Evolutionary conservation across 2,329 filamentous ascomycete genomes (phyloP).

Genomic region (Aureobasidium mangrovei): DNA sequence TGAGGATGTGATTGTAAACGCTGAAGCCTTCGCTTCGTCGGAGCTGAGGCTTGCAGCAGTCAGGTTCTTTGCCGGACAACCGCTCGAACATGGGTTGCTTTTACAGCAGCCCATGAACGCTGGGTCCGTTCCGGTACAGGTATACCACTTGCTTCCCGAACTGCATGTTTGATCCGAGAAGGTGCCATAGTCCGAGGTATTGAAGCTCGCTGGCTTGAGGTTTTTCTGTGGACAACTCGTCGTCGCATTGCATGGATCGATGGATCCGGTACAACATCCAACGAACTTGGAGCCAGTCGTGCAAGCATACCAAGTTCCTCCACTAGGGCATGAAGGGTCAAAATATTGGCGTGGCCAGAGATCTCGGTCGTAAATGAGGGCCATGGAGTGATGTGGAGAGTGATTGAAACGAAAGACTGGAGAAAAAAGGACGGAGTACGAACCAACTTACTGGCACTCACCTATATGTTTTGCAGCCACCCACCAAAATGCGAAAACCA

Average conservation of each 20-base stretch:
- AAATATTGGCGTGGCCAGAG: conserved; percentile 5
- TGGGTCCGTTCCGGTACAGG: conserved; percentile 7
- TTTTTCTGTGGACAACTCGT: conserved; percentile 5
- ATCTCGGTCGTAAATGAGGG: conserved; percentile 1
- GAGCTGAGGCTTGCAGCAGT: conserved; percentile 2
- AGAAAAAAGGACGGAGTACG: background rate
- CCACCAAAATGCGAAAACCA: background rate
- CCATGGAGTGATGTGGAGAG: background rate
- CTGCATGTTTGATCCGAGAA: conserved; percentile 7
- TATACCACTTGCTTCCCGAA: conserved; percentile 6
- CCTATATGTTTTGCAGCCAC: conserved; percentile 11
- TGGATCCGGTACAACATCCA: conserved; percentile 7
- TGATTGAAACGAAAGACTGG: background rate
- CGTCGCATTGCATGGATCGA: conserved; percentile 7
- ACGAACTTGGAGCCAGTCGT: conserved; percentile 10
- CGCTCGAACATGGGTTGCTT: conserved; percentile 9
- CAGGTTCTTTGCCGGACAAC: conserved; percentile 1
- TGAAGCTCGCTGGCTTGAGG: conserved; percentile 9
- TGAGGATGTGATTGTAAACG: background rate
- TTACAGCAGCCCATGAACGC: conserved; percentile 13
- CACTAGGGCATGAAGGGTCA: conserved; percentile 6
- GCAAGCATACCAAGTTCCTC: conserved; percentile 8
- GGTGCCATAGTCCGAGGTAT: conserved; percentile 4
- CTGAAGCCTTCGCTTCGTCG: background rate
- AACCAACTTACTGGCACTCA: background rate